These are phyloP conservation scores for Rhodosporidiobolus odoratus DNA, from an alignment of 768 basidiomycete genomes.

Conservation along the genomic window DNA sequence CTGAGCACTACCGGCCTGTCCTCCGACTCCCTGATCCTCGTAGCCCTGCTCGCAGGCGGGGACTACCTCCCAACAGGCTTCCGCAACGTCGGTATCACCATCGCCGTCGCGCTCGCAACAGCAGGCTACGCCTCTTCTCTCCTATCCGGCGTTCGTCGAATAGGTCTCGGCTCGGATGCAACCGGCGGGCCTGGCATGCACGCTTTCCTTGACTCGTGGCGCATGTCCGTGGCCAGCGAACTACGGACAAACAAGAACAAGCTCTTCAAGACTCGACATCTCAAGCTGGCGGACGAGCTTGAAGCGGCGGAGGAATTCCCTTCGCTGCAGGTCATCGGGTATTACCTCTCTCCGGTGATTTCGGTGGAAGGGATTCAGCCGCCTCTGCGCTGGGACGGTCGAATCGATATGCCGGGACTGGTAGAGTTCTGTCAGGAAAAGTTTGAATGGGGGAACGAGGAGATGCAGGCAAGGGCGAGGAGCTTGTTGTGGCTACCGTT, in stretches of 20 bases:
- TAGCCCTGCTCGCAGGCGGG: conserved; percentile 33
- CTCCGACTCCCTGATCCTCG: conserved; percentile 27
- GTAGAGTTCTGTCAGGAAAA: background rate
- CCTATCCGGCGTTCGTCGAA: conserved; percentile 6
- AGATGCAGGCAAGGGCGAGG: background rate
- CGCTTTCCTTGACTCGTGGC: conserved; percentile 15
- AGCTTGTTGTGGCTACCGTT: conserved; percentile 18
- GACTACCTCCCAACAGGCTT: conserved; percentile 31
- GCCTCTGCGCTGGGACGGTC: background rate
- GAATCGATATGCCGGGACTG: background rate
- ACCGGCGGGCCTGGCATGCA: background rate
- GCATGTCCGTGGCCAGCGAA: conserved; percentile 13
- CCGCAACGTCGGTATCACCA: background rate
- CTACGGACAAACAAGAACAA: conserved; percentile 17
- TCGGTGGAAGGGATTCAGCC: background rate
- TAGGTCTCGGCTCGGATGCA: background rate
- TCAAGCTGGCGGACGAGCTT: conserved; percentile 14
- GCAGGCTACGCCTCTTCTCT: conserved; percentile 12
- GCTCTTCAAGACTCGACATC: background rate
- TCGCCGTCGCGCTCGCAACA: conserved; percentile 5
- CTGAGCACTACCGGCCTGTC: background rate
- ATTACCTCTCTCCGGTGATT: conserved; percentile 8
- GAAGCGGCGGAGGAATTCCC: conserved; percentile 8
- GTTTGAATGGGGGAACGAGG: conserved; percentile 30
- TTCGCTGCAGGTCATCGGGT: background rate